These are phyloP conservation scores for Bombardia bombarda DNA, from an alignment of 495 filamentous ascomycete genomes.

Conservation along the genomic window DNA sequence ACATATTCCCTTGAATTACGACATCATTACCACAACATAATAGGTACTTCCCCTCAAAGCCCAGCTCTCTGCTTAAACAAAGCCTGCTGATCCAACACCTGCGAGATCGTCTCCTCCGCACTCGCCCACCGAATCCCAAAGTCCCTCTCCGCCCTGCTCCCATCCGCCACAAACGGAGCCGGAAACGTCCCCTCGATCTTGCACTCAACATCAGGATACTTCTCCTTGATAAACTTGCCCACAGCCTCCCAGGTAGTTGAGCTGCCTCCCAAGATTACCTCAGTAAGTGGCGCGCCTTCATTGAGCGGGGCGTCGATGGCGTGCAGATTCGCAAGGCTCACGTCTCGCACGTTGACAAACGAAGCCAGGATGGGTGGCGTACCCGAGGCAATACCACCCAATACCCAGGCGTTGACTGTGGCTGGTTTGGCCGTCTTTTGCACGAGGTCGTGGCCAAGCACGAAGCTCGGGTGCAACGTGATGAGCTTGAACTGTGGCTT, in stretches of 20 bases:
- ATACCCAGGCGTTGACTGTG: conserved; percentile 5
- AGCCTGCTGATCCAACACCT: conserved; percentile 34
- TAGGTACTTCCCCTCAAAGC: background rate
- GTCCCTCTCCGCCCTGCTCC: conserved; percentile 12
- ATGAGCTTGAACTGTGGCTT: conserved; percentile 18
- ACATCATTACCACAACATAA: background rate
- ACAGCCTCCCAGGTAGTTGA: conserved; percentile 22
- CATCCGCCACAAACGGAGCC: conserved; percentile 10
- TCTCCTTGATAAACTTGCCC: conserved; percentile 16
- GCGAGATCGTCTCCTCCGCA: conserved; percentile 23
- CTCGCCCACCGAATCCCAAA: conserved; percentile 29
- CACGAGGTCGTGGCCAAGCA: conserved; percentile 5
- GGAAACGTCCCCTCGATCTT: conserved; percentile 12
- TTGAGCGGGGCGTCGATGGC: conserved; percentile 14
- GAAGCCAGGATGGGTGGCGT: conserved; percentile 4
- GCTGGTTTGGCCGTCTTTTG: background rate
- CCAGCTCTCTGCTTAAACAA: conserved; percentile 1
- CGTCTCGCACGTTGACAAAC: conserved; percentile 35
- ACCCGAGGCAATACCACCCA: conserved; percentile 23
- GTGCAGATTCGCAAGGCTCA: conserved; percentile 29
- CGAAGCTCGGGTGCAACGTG: conserved; percentile 18
- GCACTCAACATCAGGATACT: conserved; percentile 19
- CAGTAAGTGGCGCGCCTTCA: conserved; percentile 14
- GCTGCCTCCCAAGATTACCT: conserved; percentile 21
- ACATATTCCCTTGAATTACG: too few relatives aligned